Evolutionary conservation across 2,329 filamentous ascomycete genomes (phyloP).

Genomic region (Verticillium longisporum): DNA sequence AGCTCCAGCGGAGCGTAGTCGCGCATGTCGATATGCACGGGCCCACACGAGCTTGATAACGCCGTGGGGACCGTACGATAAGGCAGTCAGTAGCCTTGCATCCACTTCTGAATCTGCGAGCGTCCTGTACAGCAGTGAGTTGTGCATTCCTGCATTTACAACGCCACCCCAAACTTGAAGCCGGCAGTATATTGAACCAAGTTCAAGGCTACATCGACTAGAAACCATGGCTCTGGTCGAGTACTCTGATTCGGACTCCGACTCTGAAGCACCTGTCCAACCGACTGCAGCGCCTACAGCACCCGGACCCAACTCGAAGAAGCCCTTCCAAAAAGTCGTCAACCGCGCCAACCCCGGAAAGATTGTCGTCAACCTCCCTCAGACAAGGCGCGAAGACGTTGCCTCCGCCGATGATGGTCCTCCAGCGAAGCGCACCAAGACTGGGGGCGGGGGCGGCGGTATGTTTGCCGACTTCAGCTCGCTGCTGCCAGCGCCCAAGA

Average conservation of each 20-base stretch:
- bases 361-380: slow-evolving; percentile 73
- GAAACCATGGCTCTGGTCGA: slow-evolving; percentile 67
- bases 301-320: slow-evolving; percentile 29
- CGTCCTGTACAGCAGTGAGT: not conserved
- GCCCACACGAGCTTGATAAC: not conserved
- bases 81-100: not conserved
- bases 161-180: not conserved
- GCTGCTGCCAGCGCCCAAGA: slow-evolving; percentile 79
- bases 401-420: slow-evolving; percentile 40
- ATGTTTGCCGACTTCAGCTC: slow-evolving; percentile 79
- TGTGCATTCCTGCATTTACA: not conserved
- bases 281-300: slow-evolving; percentile 21
- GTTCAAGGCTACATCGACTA: not conserved
- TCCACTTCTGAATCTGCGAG: not conserved
- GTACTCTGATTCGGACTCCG: slow-evolving; percentile 74
- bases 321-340: slow-evolving; percentile 71
- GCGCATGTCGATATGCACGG: not conserved
- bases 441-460: slow-evolving; percentile 38
- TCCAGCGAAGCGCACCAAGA: slow-evolving; percentile 65
- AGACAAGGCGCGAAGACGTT: slow-evolving; percentile 27
- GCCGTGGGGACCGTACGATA: not conserved
- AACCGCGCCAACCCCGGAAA: slow-evolving; percentile 76
- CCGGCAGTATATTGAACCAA: too few species aligned
- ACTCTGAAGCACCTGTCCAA: slow-evolving; percentile 28
- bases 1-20: not conserved